Percentiles rank a stretch among this genome's conserved stretches.
Evolutionary conservation across 2,329 filamentous ascomycete species (phyloP).

Genomic region (Neofusicoccum umdonicola): DNA sequence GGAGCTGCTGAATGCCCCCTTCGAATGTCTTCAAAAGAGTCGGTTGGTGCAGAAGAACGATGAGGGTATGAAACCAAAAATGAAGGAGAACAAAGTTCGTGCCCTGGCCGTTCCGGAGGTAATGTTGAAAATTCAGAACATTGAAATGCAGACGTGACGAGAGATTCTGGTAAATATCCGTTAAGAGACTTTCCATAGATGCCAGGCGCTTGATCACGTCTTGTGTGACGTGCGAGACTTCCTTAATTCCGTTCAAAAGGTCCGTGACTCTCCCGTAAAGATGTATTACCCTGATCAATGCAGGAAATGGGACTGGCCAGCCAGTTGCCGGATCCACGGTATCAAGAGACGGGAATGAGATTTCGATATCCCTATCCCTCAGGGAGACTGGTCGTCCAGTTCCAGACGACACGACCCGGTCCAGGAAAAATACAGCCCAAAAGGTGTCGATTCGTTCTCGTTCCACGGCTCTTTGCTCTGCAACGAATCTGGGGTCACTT

Average conservation of each 20-base stretch:
- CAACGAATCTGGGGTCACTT: conserved; percentile 39
- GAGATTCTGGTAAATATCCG: conserved; percentile 69
- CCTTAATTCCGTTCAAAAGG: conserved; percentile 75
- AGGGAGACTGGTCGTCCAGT: conserved; percentile 82
- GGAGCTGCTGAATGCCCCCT: conserved; percentile 66
- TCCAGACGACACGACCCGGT: conserved; percentile 82
- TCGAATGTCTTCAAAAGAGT: conserved; percentile 77
- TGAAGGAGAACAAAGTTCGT: conserved; percentile 85
- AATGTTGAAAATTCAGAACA: conserved; percentile 80
- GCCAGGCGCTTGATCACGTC: conserved; percentile 70
- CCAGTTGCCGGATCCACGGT: conserved; percentile 55
- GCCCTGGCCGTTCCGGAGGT: conserved; percentile 75
- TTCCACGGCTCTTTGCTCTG: conserved; percentile 66
- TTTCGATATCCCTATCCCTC: conserved; percentile 79
- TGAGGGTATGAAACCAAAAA: conserved; percentile 85
- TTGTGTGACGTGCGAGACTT: conserved; percentile 69
- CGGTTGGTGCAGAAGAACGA: conserved; percentile 81
- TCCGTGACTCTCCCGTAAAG: conserved; percentile 83
- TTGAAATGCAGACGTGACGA: conserved; percentile 78
- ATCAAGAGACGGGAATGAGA: conserved; percentile 62
- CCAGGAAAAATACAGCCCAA: conserved; percentile 86
- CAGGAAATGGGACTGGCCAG: conserved; percentile 77
- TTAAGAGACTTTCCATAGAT: conserved; percentile 79
- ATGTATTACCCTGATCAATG: conserved; percentile 79
- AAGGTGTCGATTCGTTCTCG: conserved; percentile 83